Conservation (phyloP, 139 green algal genomes). For the Micractinium sp. region DNA sequence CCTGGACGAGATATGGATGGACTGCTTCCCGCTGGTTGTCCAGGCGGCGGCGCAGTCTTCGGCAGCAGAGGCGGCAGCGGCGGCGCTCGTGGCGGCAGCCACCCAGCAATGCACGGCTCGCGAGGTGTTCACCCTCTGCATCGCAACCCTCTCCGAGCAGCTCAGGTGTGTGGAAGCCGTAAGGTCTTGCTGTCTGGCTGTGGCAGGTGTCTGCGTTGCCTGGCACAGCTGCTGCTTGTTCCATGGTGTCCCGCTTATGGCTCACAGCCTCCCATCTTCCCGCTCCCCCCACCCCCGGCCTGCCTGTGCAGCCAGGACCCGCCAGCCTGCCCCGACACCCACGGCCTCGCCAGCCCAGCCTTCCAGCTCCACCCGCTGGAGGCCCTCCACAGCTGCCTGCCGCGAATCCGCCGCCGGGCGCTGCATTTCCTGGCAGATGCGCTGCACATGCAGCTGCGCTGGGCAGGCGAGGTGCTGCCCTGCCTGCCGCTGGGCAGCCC, state of each 20-base stretch:
- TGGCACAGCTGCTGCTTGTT: not conserved
- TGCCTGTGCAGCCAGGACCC: not conserved
- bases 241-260: not conserved
- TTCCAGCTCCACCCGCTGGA: conserved; percentile 29
- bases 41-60: not conserved
- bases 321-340: no score
- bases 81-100: not conserved
- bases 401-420: conserved; percentile 25
- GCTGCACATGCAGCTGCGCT: conserved; percentile 33
- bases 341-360: not conserved
- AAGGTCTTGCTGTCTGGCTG: not conserved
- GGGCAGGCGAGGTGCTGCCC: conserved; percentile 20
- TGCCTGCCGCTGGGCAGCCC: not conserved
- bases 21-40: not conserved
- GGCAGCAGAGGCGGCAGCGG: not conserved
- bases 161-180: not conserved
- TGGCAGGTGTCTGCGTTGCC: not conserved
- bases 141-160: not conserved
- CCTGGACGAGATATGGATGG: conserved; percentile 13
- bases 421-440: conserved; percentile 19
- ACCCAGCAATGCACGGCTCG: conserved; percentile 13
- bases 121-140: conserved; percentile 31
- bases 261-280: not conserved
- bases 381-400: conserved; percentile 24
- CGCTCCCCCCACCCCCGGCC: no score